Conservation (phyloP, 2,329 filamentous ascomycete species). For the Cladosporium sp. region DNA sequence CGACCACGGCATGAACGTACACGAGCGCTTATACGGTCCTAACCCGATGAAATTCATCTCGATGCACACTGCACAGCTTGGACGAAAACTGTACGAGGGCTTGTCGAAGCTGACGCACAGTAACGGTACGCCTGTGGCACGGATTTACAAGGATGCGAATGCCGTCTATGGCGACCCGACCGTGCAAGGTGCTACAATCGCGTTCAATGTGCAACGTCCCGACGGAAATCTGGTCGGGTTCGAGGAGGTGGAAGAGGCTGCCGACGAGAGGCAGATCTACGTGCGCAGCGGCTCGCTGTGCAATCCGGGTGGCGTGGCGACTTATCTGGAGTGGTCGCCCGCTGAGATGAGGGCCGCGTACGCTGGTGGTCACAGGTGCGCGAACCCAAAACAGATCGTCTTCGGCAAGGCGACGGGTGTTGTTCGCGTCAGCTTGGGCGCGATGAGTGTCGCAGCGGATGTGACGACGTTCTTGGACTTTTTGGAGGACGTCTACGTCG, state of each 20-base stretch:
- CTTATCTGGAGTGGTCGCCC: constrained; percentile 51
- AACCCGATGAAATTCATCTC: constrained; percentile 61
- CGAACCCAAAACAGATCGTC: constrained; percentile 55
- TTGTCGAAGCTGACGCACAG: constrained; percentile 53
- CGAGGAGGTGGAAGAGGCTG: constrained; percentile 59
- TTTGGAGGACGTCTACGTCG: constrained; percentile 35
- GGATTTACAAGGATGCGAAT: constrained; percentile 56
- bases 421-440: constrained; percentile 61
- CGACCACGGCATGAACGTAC: constrained; percentile 59
- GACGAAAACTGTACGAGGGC: constrained; percentile 50
- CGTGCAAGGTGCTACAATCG: constrained; percentile 62
- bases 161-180: constrained; percentile 52
- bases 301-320: constrained; percentile 54
- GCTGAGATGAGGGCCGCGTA: constrained; percentile 58
- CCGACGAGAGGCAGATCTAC: constrained; percentile 58
- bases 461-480: constrained; percentile 61
- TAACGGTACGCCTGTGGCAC: constrained; percentile 55
- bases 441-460: constrained; percentile 60
- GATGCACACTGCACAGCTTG: constrained; percentile 57
- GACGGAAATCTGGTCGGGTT: constrained; percentile 58
- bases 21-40: constrained; percentile 57
- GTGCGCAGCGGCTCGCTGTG: constrained; percentile 61
- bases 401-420: constrained; percentile 60
- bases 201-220: constrained; percentile 61
- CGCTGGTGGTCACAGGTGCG: constrained; percentile 59